Evolutionary conservation across 2,329 filamentous ascomycete species (phyloP), one percentile per base, ranked within the genome.

Genomic region (Cladobotryum protrusum): DNA sequence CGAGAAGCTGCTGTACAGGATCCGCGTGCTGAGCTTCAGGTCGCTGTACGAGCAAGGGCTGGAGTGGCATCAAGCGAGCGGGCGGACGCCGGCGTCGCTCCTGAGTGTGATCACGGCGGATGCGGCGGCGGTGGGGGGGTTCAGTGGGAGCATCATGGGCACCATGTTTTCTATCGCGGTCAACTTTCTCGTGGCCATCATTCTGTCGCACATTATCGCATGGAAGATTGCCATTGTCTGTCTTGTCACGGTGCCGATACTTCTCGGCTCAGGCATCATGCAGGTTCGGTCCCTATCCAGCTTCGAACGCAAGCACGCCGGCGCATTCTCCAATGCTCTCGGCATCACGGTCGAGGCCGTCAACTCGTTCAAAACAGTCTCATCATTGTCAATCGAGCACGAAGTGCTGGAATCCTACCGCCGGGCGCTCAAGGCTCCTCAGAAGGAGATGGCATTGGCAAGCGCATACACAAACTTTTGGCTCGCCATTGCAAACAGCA

Each of bases 171-270:
- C 84, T 0, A 84, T 87, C 18, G 57, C 77, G 3, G 76, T 89
- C 54, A 88, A 86, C 63, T 79, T 89, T 24, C 55, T 88, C 14
- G 80, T 78, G 0, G 84, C 82, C 1, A 82, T 89, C 48, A 78
- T 86, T 29, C 62, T 89, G 9, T 81, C 85, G 0, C 83, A 87
- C 54, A 79, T 88, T 41, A 73, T 90, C 43, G 83, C 83, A 3
- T 90, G 86, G 87, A 85, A 81, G 60, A 87, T 90, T 53, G 85
- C 85, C 0, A 67, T 90, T 13, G 86, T 90, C 3, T 85, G 84
- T 48, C 72, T 90, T 5, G 77, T 85, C 1, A 74, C 81, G 8
- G 80, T 89, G 0, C 87, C 86, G 0, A 67, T 89, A 9, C 76
- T 89, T 5, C 72, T 90, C 0, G 82, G 81, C 1, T 77, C 84